Conservation (phyloP, 2,329 filamentous ascomycete species). For the Alternaria conjuncta region DNA sequence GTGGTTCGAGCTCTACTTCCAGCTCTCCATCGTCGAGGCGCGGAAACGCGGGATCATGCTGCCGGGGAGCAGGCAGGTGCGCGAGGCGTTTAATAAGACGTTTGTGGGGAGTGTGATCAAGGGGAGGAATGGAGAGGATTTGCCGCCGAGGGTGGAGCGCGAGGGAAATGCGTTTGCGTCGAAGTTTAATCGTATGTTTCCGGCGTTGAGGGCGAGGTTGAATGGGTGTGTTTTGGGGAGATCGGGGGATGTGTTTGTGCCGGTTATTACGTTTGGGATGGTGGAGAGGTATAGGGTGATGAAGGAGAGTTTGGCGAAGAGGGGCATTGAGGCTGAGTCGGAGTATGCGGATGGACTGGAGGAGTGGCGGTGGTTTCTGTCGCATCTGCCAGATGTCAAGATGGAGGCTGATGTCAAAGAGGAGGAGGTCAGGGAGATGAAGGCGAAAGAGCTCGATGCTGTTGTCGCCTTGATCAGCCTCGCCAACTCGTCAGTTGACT, state of each 20-base stretch:
- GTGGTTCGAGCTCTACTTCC: conserved; percentile 28
- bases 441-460: background rate
- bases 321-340: conserved; percentile 5
- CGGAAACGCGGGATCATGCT: conserved; percentile 14
- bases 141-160: conserved; percentile 5
- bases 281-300: conserved; percentile 12
- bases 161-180: conserved; percentile 18
- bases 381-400: background rate
- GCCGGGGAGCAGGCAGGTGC: conserved; percentile 3
- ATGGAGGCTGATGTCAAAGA: background rate
- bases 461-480: conserved; percentile 8
- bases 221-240: conserved; percentile 2
- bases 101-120: conserved; percentile 13
- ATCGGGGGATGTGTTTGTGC: conserved; percentile 16
- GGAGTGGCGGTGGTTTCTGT: conserved; percentile 12
- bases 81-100: conserved; percentile 22
- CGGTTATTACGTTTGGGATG: conserved; percentile 16
- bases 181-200: conserved; percentile 23
- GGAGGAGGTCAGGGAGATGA: background rate
- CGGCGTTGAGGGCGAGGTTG: conserved; percentile 1
- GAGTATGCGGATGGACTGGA: conserved; percentile 3
- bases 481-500: background rate
- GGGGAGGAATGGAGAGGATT: conserved; percentile 1
- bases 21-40: conserved; percentile 20
- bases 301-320: background rate